Evolutionary conservation across 345 rosid species (phyloP).

Genomic region (Cochlearia excelsa): DNA sequence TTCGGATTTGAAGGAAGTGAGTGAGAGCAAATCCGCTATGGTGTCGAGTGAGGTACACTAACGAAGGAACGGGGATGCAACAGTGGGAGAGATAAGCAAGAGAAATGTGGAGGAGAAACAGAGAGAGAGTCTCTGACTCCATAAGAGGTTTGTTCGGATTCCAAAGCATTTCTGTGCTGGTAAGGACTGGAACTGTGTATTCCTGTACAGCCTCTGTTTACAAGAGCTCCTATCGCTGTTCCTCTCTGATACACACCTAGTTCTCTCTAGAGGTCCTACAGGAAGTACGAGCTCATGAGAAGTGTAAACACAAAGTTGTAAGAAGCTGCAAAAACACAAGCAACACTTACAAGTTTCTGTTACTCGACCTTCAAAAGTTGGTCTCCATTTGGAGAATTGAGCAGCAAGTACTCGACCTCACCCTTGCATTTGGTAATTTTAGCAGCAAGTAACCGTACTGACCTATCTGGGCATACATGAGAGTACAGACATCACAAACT

Average conservation of each 20-base stretch:
- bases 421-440: constrained; percentile 13
- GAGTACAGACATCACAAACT: constrained; percentile 44
- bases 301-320: constrained; percentile 10
- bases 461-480: constrained; percentile 35
- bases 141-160: no score
- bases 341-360: constrained; percentile 13
- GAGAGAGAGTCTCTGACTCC: no score
- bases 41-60: no score
- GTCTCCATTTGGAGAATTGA: background rate
- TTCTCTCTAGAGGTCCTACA: constrained; percentile 16
- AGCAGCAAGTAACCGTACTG: constrained; percentile 18
- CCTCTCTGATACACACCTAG: constrained; percentile 30
- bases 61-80: no score
- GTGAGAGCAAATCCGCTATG: no score
- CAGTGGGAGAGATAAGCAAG: no score
- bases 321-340: constrained; percentile 12
- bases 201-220: no score
- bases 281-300: constrained; percentile 13
- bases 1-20: no score
- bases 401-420: background rate
- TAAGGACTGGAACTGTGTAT: no score
- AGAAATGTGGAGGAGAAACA: no score
- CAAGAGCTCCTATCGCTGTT: constrained; percentile 18
- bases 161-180: background rate
- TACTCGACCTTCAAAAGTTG: constrained; percentile 5